Percentiles rank a stretch among this genome's conserved stretches.
phyloP scores from a whole-genome alignment of 202 grass and related monocot species.

The Bolboschoenoplectus hybrid region DNA sequence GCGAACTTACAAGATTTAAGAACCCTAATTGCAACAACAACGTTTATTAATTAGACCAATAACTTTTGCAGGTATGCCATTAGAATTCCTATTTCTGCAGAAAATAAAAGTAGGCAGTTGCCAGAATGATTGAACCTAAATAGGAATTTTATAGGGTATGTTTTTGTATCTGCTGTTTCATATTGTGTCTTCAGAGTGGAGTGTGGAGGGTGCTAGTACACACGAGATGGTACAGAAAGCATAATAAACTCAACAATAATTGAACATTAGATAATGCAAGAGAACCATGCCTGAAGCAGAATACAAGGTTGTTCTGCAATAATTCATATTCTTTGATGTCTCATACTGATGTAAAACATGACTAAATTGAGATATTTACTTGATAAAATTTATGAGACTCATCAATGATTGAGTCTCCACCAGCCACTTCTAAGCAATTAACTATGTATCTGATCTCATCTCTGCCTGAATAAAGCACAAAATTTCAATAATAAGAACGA shows the following conservation, averaged over 20 bases:
- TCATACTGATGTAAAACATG: conserved; percentile 20
- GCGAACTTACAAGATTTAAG: not conserved
- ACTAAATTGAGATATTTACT: conserved; percentile 47
- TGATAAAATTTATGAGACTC: conserved; percentile 72
- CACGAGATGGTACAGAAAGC: conserved; percentile 1
- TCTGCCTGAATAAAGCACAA: conserved; percentile 57
- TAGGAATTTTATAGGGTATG: not conserved
- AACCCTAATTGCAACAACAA: not conserved
- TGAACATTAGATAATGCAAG: conserved; percentile 6
- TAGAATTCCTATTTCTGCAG: not conserved
- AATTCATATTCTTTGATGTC: not conserved
- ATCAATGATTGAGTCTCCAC: conserved; percentile 71
- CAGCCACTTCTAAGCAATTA: conserved; percentile 58
- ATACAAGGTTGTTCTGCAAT: not conserved
- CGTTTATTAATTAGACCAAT: not conserved
- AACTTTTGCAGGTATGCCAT: not conserved
- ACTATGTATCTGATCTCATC: conserved; percentile 85
- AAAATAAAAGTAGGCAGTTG: not conserved
- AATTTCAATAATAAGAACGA: conserved; percentile 4
- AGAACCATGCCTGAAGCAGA: not conserved
- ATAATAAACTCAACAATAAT: not conserved
- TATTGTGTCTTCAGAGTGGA: not conserved
- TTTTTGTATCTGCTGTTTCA: not conserved
- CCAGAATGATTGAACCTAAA: not conserved
- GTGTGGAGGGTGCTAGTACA: not conserved